Evolutionary conservation across 495 filamentous ascomycete genomes (phyloP).

Genomic region (Neurospora tetraspora): DNA sequence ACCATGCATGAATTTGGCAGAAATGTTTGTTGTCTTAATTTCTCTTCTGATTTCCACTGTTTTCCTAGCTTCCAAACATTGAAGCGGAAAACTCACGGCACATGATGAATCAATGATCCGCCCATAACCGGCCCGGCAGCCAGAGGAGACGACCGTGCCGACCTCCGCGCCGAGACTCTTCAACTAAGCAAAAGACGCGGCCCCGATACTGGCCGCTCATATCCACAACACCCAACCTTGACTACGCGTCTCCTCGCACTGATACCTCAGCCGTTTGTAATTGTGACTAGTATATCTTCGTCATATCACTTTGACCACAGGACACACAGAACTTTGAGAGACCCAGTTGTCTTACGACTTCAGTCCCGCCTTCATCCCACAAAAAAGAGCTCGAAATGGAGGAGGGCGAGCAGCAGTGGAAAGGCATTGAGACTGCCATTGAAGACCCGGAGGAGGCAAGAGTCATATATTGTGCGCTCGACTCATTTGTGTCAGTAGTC

Average conservation of each 20-base stretch:
- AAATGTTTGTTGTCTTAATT: not conserved
- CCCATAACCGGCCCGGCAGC: not conserved
- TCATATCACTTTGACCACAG: not conserved
- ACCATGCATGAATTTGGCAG: not conserved
- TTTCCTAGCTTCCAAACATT: not conserved
- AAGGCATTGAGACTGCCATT: conserved; percentile 49
- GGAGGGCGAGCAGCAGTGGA: conserved; percentile 34
- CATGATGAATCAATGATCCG: not conserved
- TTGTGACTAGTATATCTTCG: not conserved
- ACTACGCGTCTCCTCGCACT: not conserved
- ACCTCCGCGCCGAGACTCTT: not conserved
- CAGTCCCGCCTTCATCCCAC: not conserved
- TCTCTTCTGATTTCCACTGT: not conserved
- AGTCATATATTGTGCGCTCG: conserved; percentile 66
- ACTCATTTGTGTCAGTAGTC: conserved; percentile 72
- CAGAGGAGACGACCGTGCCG: not conserved
- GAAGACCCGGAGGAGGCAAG: conserved; percentile 64
- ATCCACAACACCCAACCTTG: not conserved
- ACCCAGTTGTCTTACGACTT: not conserved
- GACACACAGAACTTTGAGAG: not conserved
- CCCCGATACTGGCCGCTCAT: not conserved
- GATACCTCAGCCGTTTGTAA: not conserved
- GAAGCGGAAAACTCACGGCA: not conserved
- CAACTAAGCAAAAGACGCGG: not conserved
- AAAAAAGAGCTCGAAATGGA: conserved; percentile 7